These are phyloP conservation scores for Coemansia sp. DNA, from an alignment of 192 early-diverging fungal genomes.

Conservation along the genomic window DNA sequence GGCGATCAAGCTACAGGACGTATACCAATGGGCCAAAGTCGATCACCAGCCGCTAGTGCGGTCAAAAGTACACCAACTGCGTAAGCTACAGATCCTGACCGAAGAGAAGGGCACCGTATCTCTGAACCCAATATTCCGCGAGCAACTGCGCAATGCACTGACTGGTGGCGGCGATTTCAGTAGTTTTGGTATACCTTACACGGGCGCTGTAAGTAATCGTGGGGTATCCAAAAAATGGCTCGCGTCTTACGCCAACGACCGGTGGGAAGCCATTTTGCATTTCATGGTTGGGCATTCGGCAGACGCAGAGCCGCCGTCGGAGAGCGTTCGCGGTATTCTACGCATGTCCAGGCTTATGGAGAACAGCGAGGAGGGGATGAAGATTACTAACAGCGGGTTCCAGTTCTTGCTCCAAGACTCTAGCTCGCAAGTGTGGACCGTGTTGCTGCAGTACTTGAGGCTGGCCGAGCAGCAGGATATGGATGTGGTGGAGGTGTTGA, in stretches of 20 bases:
- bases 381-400: conserved; percentile 95
- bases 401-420: conserved; percentile 95
- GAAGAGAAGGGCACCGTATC: conserved; percentile 52
- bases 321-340: conserved; percentile 73
- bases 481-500: conserved; percentile 92
- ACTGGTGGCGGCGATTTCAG: conserved; percentile 81
- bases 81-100: conserved; percentile 72
- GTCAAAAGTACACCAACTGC: conserved; percentile 69
- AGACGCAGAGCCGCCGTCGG: conserved; percentile 61
- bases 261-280: conserved; percentile 93
- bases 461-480: conserved; percentile 74
- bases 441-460: conserved; percentile 90
- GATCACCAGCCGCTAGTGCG: conserved; percentile 58
- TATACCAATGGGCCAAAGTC: conserved; percentile 64
- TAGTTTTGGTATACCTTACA: conserved; percentile 81
- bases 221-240: conserved; percentile 71
- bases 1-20: conserved; percentile 64
- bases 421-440: conserved; percentile 94
- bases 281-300: conserved; percentile 88
- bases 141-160: conserved; percentile 70
- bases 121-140: conserved; percentile 70
- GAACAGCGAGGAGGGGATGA: conserved; percentile 38
- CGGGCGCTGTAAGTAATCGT: conserved; percentile 64
- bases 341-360: conserved; percentile 78
- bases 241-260: conserved; percentile 76